Evolutionary conservation across 371 early-diverging fungal genomes (phyloP), one percentile per base, ranked within the genome.

Genomic region (Mortierella sp.): DNA sequence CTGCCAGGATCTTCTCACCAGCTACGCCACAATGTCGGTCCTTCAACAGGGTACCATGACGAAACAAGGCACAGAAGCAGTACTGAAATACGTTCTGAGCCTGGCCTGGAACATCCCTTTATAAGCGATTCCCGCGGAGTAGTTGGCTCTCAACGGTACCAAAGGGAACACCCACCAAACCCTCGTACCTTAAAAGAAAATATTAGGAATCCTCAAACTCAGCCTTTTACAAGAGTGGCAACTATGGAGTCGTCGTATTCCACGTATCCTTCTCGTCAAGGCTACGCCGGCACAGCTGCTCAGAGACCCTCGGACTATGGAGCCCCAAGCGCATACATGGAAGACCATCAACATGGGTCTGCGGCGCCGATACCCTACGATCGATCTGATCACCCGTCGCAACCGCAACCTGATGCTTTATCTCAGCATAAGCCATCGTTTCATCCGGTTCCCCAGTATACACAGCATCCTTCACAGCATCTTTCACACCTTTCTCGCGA

Each of bases 391-490:
- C 55, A 71, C 43, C 5, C 18, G 24, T 30, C 58, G 39, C 58
- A 60, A 11, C 37, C 60, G 22, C 49, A 49, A n/a, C 16, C 28
- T 1, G 70, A 45, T 28, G 26, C 58, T 18, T 22, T 52, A 24
- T 30, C 66, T 18, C 65, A 64, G 39, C 51, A 24, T 28, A 24
- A 59, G n/a, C 49, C 26, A 20, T 26, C 66, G 26, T 61, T 61
- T 52, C 73, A 61, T 43, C 18, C 73, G 8, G 49, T 26, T 11
- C 20, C 52, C 11, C 30, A 51, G 30, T 62, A 66, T 12, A 51
- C 60, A 14, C 66, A 59, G 18, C 40, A 70, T n/a, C 47, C 63
- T 16, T 55, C 52, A 14, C 66, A 59, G 18, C 40, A 70, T n/a
- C 47, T 54, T 16, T 55, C 52, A 3, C 40, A 30, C 20, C 24